Conservation (phyloP, 495 filamentous ascomycete species). For the Echria macrotheca region DNA sequence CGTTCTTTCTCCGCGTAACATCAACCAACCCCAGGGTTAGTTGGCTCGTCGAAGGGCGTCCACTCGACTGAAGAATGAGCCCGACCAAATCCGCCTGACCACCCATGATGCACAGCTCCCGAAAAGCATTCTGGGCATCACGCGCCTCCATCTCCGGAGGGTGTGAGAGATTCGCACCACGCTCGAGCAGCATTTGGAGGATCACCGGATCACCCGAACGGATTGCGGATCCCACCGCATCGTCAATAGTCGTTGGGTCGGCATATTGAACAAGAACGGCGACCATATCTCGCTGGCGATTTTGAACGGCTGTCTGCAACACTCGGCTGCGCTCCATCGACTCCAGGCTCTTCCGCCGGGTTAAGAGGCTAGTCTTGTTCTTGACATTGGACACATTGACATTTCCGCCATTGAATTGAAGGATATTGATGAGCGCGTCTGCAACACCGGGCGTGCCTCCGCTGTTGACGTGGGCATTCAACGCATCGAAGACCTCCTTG, state of each 20-base stretch:
- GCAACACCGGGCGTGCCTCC: constrained; percentile 41
- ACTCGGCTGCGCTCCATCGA: constrained; percentile 37
- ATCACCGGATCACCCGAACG: constrained; percentile 32
- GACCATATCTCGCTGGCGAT: constrained; percentile 43
- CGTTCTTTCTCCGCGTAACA: constrained; percentile 36
- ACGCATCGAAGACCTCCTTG: constrained; percentile 41
- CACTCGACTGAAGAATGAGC: constrained; percentile 39
- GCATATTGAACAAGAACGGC: constrained; percentile 40
- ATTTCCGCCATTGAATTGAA: constrained; percentile 37
- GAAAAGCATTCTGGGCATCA: constrained; percentile 41
- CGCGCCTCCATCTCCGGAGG: no score
- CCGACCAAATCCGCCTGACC: constrained; percentile 35
- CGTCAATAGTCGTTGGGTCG: constrained; percentile 35
- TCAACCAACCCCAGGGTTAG: constrained; percentile 41
- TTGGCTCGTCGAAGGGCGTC: constrained; percentile 28
- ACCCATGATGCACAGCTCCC: constrained; percentile 34
- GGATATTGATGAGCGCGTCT: constrained; percentile 41
- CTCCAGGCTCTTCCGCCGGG: constrained; percentile 40
- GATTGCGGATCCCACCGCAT: constrained; percentile 36
- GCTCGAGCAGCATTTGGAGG: constrained; percentile 34
- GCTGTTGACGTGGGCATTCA: constrained; percentile 36
- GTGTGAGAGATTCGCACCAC: constrained; percentile 34
- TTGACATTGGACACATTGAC: constrained; percentile 34
- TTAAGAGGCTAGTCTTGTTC: constrained; percentile 36
- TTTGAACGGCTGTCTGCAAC: constrained; percentile 40